Evolutionary conservation across 2,329 filamentous ascomycete genomes (phyloP).

Genomic region (Albifimbria verrucaria): DNA sequence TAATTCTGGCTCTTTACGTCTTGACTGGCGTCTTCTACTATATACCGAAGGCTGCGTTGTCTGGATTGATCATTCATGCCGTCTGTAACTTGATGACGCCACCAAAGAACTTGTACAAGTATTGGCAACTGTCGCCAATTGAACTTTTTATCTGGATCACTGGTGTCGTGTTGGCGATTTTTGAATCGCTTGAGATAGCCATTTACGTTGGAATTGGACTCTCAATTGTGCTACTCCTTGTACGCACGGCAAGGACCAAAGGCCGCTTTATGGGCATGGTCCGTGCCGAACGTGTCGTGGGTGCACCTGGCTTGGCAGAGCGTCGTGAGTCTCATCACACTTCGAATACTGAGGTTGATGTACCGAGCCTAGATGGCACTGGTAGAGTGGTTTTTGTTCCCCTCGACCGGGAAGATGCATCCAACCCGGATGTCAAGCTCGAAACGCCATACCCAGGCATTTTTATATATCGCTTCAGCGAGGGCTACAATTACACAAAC

Average conservation of each 20-base stretch:
- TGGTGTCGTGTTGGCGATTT: constrained; percentile 60
- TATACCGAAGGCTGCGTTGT: constrained; percentile 68
- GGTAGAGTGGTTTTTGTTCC: constrained; percentile 37
- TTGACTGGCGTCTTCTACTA: constrained; percentile 77
- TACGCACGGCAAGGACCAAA: constrained; percentile 42
- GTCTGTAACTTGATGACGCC: constrained; percentile 74
- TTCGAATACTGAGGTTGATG: not conserved
- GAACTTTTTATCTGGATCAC: constrained; percentile 74
- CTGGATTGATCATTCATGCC: constrained; percentile 79
- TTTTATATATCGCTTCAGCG: constrained; percentile 49
- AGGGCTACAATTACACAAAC: constrained; percentile 52
- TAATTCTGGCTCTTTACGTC: constrained; percentile 75
- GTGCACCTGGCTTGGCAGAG: not conserved
- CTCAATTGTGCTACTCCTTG: constrained; percentile 39
- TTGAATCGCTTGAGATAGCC: constrained; percentile 46
- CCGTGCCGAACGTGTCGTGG: constrained; percentile 13
- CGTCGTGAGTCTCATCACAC: not conserved
- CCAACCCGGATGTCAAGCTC: constrained; percentile 41
- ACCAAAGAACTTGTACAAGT: constrained; percentile 71
- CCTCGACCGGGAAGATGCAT: constrained; percentile 36
- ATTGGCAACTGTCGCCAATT: constrained; percentile 72
- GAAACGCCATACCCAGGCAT: constrained; percentile 44
- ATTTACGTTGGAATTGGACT: constrained; percentile 46
- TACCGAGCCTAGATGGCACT: not conserved
- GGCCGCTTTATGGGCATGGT: constrained; percentile 44